Evolutionary conservation across 306 rosid genomes (phyloP).

Genomic region (Vigna hirtella): DNA sequence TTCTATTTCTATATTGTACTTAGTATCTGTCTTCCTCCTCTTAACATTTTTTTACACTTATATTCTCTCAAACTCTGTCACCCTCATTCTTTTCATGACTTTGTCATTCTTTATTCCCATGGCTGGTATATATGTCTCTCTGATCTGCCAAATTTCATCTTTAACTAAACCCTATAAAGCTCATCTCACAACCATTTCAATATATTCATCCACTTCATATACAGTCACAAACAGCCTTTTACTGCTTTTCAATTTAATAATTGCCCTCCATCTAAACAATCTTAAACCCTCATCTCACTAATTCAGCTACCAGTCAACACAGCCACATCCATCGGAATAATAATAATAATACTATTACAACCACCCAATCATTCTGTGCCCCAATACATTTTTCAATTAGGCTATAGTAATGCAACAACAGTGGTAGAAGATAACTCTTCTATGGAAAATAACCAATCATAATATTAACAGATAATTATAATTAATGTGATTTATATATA

Average conservation of each 20-base stretch:
- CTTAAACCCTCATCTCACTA: not conserved
- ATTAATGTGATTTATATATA: no score
- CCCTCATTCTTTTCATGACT: conserved; percentile 44
- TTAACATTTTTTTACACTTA: conserved; percentile 4
- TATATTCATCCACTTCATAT: conserved; percentile 60
- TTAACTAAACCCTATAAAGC: conserved; percentile 90
- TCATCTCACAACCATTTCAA: conserved; percentile 43
- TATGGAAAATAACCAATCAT: conserved; percentile 31
- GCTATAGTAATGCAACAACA: not conserved
- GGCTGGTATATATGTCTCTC: conserved; percentile 41
- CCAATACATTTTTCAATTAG: not conserved
- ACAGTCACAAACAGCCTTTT: conserved; percentile 92
- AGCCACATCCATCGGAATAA: not conserved
- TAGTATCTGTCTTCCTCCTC: conserved; percentile 31
- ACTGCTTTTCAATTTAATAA: conserved; percentile 48
- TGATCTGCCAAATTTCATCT: conserved; percentile 71
- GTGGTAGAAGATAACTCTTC: conserved; percentile 40
- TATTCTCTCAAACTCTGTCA: conserved; percentile 50
- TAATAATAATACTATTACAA: not conserved
- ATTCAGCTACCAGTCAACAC: conserved; percentile 31
- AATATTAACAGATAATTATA: not conserved
- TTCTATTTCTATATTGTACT: conserved; percentile 39
- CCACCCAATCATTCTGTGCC: conserved; percentile 32
- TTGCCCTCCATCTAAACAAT: not conserved
- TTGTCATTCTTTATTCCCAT: conserved; percentile 53